Evolutionary conservation across 257 asterid genomes (phyloP), one percentile per base, ranked within the genome.

Genomic region (Nicotiana knightiana): DNA sequence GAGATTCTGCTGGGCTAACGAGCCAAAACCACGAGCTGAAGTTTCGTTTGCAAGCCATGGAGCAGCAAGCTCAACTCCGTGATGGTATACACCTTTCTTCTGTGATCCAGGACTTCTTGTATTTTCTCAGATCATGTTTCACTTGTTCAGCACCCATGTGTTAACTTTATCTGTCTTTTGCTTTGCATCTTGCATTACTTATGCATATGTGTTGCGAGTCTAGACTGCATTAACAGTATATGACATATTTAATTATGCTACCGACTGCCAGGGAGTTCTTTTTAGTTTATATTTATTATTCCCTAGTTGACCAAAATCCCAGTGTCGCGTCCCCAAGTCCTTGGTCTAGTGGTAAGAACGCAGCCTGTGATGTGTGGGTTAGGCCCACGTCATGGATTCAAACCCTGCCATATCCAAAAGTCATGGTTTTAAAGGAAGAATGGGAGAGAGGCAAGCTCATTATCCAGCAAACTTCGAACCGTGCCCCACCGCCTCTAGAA

Each of bases 21-120:
- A 87, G 82, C 86, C 92, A 91, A 75, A 92, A 92, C 86, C 87
- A 88, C 65, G 97, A 91, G 83, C 87, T 92, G 80, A 92, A 86
- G 87, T 84, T 92, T 81, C 92, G 94, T n/a, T 83, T 92, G 85
- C 94, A 91, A 76, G 87, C 94, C 71, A 88, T 88, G 92, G 92
- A 92, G 73, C 97, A 89, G 77, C 97, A 91, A 81, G 93, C 91
- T 53, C 97, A 89, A 68, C 97, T 92, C 70, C 93, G 93, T 76
- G 92, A 91, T 79, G 97, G 97, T 92, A 87, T 58, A 58, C 21
- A 24, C 33, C 26, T 43, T 68, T 35, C 55, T 26, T 61, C 82
- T 59, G 17, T 67, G 13, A 37, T 77, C 32, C 37, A 37, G 63
- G 48, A 9, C 48, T 21, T 24, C 12, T 6, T 73, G 8, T 15